Evolutionary conservation across 2,329 filamentous ascomycete genomes (phyloP).

Genomic region (Talaromyces sp.): DNA sequence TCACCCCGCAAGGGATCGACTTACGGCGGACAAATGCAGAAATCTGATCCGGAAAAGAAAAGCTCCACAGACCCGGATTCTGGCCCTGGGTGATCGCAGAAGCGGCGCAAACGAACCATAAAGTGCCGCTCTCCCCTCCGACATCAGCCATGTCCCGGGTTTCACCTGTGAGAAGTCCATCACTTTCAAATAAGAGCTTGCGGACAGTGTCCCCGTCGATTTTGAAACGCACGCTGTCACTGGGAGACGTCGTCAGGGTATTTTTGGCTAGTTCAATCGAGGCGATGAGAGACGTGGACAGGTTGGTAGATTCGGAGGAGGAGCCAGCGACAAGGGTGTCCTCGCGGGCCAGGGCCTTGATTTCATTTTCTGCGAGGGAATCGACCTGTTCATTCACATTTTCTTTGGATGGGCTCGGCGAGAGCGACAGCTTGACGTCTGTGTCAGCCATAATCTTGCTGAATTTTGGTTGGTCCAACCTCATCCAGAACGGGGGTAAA

Average conservation of each 20-base stretch:
- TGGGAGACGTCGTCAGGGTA: conserved; percentile 7
- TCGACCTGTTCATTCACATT: not conserved
- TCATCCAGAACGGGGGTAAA: conserved; percentile 54
- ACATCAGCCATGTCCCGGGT: conserved; percentile 8
- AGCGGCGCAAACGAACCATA: conserved; percentile 22
- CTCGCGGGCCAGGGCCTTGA: not conserved
- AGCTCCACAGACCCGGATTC: conserved; percentile 18
- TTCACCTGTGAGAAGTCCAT: conserved; percentile 17
- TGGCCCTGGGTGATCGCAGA: conserved; percentile 17
- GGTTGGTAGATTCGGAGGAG: not conserved
- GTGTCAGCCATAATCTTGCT: not conserved
- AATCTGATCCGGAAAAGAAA: conserved; percentile 17
- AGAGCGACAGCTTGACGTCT: not conserved
- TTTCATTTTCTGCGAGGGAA: not conserved
- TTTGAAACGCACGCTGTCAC: conserved; percentile 21
- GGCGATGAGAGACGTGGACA: not conserved
- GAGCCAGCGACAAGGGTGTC: conserved; percentile 4
- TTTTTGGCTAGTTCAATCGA: not conserved
- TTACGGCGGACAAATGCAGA: conserved; percentile 18
- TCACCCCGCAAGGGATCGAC: conserved; percentile 21
- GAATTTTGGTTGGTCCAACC: conserved; percentile 18
- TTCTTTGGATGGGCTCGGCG: not conserved
- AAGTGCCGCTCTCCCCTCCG: conserved; percentile 11
- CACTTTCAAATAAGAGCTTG: conserved; percentile 19
- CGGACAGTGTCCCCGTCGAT: conserved; percentile 18